Base-by-base conservation (phyloP, 164 flowering plant genomes). In the Warburgia ugandensis region DNA sequence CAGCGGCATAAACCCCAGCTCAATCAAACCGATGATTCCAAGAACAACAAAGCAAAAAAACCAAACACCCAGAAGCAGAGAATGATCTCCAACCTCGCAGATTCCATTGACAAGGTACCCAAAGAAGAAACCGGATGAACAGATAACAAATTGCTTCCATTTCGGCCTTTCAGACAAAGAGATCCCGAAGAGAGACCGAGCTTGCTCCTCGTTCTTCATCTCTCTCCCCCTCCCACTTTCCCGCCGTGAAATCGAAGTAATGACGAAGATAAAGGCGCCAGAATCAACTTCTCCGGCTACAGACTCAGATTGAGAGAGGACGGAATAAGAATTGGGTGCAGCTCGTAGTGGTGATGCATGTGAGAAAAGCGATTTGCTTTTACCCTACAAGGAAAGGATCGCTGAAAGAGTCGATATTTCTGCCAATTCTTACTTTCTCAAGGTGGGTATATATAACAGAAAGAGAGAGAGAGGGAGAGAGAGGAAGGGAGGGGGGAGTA, bases 51-150 rank as follows among this genome's bases (percentile, higher is more conserved):
- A 31, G 47, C 11, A 19, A 50, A 23, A 8, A 33, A 11, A 17
- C 41, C 29, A 35, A 8, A 19, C 12, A 28, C 52, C 13, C 2
- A 4, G 16, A 17, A 16, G 6, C 0, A 26, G 9, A 20, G 45
- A 38, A 27, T 9, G 28, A 27, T 1, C 35, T 3, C 31, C 16
- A 30, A 86, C 97, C 97, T 90, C 97, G 54, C 97, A 90, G 56
- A 90, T 41, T 55, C 95, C 97, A 74, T 91, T 91, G 33, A 91
- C 81, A 22, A 91, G 91, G 60, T 86, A 91, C 5, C 97, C 97
- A 52, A 91, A 91, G 82, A 91, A 90, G 63, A 86, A 89, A 41
- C 97, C 97, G 50, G 88, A 69, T 58, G 95, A 81, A 56, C 97
- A 89, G 25, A 90, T 66, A 37, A 90, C 67, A 36, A 90, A 86